These are phyloP conservation scores for Backusella morwellensis DNA, from an alignment of 192 early-diverging fungal genomes.

Conservation along the genomic window DNA sequence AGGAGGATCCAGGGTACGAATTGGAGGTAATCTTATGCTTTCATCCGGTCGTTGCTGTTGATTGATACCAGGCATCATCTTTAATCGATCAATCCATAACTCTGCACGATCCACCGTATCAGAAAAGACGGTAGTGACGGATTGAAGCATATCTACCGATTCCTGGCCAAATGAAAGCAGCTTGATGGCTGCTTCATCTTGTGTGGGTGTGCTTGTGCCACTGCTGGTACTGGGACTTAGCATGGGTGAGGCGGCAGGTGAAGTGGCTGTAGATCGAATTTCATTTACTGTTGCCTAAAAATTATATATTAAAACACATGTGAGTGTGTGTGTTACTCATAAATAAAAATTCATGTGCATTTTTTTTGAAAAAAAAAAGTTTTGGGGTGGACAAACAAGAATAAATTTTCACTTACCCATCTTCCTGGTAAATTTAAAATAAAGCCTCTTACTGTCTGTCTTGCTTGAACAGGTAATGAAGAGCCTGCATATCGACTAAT, in stretches of 20 bases:
- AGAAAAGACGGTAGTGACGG: slow-evolving; percentile 66
- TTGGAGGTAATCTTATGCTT: slow-evolving; percentile 15
- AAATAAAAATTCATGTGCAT: background rate
- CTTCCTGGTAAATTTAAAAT: slow-evolving; percentile 82
- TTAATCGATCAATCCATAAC: slow-evolving; percentile 52
- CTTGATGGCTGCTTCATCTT: slow-evolving; percentile 57
- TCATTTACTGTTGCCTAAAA: slow-evolving; percentile 38
- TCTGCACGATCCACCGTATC: slow-evolving; percentile 70
- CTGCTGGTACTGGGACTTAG: background rate
- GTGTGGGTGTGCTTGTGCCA: background rate
- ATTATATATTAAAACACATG: background rate
- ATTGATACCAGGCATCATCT: slow-evolving; percentile 27
- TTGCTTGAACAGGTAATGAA: slow-evolving; percentile 78
- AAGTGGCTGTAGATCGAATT: slow-evolving; percentile 33
- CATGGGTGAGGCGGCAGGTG: slow-evolving; percentile 35
- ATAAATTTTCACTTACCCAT: slow-evolving; percentile 49
- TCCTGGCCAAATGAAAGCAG: slow-evolving; percentile 72
- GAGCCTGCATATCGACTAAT: slow-evolving; percentile 86
- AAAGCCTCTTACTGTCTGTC: slow-evolving; percentile 76
- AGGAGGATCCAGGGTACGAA: slow-evolving; percentile 11
- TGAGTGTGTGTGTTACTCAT: background rate
- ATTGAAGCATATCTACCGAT: slow-evolving; percentile 64
- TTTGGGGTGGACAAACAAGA: background rate
- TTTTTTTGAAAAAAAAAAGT: background rate
- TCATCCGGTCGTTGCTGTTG: background rate